A percentile compares a stretch with the other conserved stretches of the same genome.
phyloP scores from a whole-genome alignment of 352 stramenopile species.

The Peronospora destructor region DNA sequence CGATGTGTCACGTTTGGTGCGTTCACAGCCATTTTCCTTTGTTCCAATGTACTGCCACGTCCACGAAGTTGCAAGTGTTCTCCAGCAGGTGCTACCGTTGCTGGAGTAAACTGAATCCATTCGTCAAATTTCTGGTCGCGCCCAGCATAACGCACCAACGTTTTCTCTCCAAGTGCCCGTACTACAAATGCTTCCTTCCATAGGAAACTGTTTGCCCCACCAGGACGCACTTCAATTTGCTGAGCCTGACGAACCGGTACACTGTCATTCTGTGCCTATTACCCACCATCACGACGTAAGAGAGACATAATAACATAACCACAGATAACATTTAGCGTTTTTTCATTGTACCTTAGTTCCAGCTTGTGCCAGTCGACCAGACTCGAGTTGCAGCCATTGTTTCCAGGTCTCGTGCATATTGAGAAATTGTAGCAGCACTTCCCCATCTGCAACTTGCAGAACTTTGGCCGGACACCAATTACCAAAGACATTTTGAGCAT shows the following conservation, averaged over 20 bases:
- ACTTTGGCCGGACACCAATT: constrained; percentile 76
- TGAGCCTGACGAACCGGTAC: constrained; percentile 56
- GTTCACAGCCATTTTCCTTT: constrained; percentile 46
- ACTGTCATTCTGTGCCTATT: constrained; percentile 49
- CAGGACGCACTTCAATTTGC: constrained; percentile 58
- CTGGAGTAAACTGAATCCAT: constrained; percentile 60
- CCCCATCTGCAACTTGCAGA: constrained; percentile 49
- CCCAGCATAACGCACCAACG: constrained; percentile 64
- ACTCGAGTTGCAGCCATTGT: constrained; percentile 61
- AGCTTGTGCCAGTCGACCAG: constrained; percentile 44
- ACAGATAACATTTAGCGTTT: background rate
- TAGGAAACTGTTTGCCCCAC: constrained; percentile 25
- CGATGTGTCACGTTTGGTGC: constrained; percentile 31
- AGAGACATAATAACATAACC: background rate
- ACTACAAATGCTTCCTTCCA: constrained; percentile 71
- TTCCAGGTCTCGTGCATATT: constrained; percentile 81
- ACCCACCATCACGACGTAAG: background rate
- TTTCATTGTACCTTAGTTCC: constrained; percentile 42
- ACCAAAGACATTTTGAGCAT: constrained; percentile 76
- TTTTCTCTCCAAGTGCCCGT: constrained; percentile 29
- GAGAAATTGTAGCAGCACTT: constrained; percentile 63
- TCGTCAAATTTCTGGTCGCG: constrained; percentile 63
- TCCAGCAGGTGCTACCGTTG: constrained; percentile 44
- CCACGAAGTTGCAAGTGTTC: constrained; percentile 47
- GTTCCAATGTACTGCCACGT: constrained; percentile 20